Evolutionary conservation across 225 moss, liverwort and hornwort species (phyloP), one percentile per base, ranked within the genome.

Genomic region (Thuidium tamariscinum): DNA sequence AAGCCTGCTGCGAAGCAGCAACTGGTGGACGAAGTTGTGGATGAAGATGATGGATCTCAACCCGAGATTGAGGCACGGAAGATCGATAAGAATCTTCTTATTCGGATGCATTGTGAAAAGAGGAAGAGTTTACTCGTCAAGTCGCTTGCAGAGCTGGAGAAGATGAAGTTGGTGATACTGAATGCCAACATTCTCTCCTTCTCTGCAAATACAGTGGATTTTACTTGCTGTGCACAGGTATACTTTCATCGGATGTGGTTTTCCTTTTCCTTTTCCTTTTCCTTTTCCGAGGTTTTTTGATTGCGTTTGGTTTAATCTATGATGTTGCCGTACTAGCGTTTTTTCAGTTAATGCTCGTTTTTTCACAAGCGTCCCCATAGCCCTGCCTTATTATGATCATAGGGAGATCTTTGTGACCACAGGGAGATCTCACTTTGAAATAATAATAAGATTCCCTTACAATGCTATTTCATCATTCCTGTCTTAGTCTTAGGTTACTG

Each of bases 21-120:
- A 49, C 17, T 85, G 8, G 94, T 74, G 44, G 90, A 89, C 25
- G 95, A 91, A 46, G 90, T 90, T 22, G 95, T 94, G 5, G 89
- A 93, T 23, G 93, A 93, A 52, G 92, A 94, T 22, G 92, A 91
- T 34, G 87, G 90, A 34, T 89, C 92, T 22, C 91, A 89, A 16
- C 97, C 99, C 1, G 99, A 99, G 84, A 99, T 99, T 13, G 99
- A 99, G 89, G 99, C 96, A 6, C 95, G 99, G 2, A 96, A 95
- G 88, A 92, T 95, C 3, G 97, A 95, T 39, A 97, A 91, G 46
- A 95, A 94, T 49, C 90, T 99, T 10, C 89, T 99, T 52, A 93
- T 99, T 41, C 94, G 95, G 81, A 95, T 99, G 95, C 99, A 99
- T 71, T 97, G 96, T 34, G 96, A 97, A 85, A 97, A 93, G 81